phyloP scores from a whole-genome alignment of 2,329 filamentous ascomycete genomes.

The Talaromyces rugulosus region DNA sequence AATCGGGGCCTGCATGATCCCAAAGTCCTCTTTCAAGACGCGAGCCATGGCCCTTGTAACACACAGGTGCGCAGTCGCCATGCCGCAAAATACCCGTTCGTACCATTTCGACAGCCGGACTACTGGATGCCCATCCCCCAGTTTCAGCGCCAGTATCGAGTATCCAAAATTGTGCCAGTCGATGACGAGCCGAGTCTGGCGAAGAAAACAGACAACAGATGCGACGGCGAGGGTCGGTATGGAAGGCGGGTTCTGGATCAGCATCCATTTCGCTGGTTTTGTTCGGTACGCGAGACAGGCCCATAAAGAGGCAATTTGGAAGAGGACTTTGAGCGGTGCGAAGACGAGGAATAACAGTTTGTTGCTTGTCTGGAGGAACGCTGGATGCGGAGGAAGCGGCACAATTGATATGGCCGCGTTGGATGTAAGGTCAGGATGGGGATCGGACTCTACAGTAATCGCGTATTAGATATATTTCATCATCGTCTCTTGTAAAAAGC shows the following conservation, averaged over 20 bases:
- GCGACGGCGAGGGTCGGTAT: conserved; percentile 84
- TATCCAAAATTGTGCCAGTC: conserved; percentile 99
- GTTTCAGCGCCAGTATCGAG: conserved; percentile 73
- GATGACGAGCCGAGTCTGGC: conserved; percentile 77
- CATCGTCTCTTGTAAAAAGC: neutral
- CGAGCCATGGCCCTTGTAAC: conserved; percentile 86
- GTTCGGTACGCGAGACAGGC: conserved; percentile 68
- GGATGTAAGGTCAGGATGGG: conserved; percentile 70
- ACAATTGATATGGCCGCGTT: conserved; percentile 68
- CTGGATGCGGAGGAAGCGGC: conserved; percentile 64
- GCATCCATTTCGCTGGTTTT: conserved; percentile 73
- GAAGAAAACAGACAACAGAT: conserved; percentile 65
- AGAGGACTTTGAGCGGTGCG: conserved; percentile 79
- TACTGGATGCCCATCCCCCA: conserved; percentile 64
- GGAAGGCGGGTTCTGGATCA: conserved; percentile 92
- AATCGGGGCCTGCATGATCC: conserved; percentile 57
- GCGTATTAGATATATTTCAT: neutral
- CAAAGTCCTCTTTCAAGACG: conserved; percentile 65
- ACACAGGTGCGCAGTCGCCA: conserved; percentile 71
- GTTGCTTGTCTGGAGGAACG: conserved; percentile 61
- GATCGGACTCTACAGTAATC: conserved; percentile 61
- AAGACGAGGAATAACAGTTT: conserved; percentile 71
- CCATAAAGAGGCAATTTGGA: conserved; percentile 72
- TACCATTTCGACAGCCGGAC: conserved; percentile 73
- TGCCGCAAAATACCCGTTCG: conserved; percentile 66